Conservation (phyloP, 768 basidiomycete species). For the Tricholoma terreum region DNA sequence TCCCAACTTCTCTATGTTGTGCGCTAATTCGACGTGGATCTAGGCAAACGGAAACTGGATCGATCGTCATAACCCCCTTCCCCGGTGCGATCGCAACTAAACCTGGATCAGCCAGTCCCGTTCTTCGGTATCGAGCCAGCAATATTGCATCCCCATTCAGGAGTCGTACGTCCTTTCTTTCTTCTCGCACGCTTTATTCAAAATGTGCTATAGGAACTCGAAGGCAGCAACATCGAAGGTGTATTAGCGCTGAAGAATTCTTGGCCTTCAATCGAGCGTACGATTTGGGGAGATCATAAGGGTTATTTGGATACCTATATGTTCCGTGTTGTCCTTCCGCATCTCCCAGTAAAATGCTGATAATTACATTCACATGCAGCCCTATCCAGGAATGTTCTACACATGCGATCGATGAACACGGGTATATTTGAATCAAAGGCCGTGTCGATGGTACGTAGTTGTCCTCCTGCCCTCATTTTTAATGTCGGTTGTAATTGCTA, state of each 20-base stretch:
- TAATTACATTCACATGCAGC: constrained; percentile 27
- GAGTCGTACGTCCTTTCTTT: constrained; percentile 42
- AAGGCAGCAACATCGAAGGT: constrained; percentile 86
- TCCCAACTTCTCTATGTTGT: constrained; percentile 5
- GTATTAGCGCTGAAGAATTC: constrained; percentile 82
- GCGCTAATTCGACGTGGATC: constrained; percentile 8
- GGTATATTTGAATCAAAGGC: constrained; percentile 99
- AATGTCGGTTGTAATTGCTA: constrained; percentile 20
- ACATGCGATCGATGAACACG: constrained; percentile 96
- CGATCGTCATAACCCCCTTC: constrained; percentile 91
- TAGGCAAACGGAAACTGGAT: constrained; percentile 98
- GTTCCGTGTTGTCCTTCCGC: constrained; percentile 20
- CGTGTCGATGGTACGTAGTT: constrained; percentile 75
- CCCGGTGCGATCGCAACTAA: constrained; percentile 96
- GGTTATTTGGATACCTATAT: constrained; percentile 58
- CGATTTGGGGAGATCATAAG: constrained; percentile 90
- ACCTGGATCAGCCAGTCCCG: constrained; percentile 91
- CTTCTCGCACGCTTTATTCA: neutral
- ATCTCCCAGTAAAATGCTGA: neutral
- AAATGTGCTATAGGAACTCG: constrained; percentile 43
- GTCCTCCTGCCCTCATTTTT: neutral
- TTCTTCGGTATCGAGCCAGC: constrained; percentile 94
- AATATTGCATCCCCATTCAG: constrained; percentile 82
- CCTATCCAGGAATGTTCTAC: constrained; percentile 90
- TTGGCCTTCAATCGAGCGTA: constrained; percentile 95